These are phyloP conservation scores for Niveomyces coronatus DNA, from an alignment of 2,329 filamentous ascomycete genomes.

Conservation along the genomic window DNA sequence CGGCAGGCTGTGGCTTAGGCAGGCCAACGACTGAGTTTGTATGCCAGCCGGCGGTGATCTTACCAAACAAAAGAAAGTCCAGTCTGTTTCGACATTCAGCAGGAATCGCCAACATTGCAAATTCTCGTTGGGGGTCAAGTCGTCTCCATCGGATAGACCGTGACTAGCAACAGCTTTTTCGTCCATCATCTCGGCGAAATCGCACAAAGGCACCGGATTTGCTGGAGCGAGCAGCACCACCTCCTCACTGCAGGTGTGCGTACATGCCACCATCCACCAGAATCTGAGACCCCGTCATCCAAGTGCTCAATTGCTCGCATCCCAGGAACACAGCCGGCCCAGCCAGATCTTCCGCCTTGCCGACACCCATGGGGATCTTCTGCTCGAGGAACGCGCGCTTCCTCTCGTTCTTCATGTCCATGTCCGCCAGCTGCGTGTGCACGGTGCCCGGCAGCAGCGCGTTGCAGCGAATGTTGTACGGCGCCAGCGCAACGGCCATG, in stretches of 20 bases:
- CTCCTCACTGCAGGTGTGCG: slow-evolving; percentile 57
- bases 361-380: slow-evolving; percentile 24
- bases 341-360: slow-evolving; percentile 51
- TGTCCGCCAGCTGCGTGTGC: slow-evolving; percentile 26
- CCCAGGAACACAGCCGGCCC: slow-evolving; percentile 64
- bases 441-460: slow-evolving; percentile 60
- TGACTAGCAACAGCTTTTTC: background rate
- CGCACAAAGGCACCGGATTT: background rate
- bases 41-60: no score
- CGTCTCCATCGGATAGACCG: no score
- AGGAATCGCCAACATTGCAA: no score
- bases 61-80: no score
- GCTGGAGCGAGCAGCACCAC: no score
- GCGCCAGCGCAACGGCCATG: slow-evolving; percentile 55
- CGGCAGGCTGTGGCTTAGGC: no score
- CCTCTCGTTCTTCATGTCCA: slow-evolving; percentile 56
- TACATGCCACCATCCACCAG: slow-evolving; percentile 66
- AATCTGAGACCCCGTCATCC: slow-evolving; percentile 58
- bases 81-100: no score
- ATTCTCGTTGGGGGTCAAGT: no score
- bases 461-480: slow-evolving; percentile 55
- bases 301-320: slow-evolving; percentile 52
- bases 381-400: background rate
- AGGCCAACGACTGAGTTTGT: no score
- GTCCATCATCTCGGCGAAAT: background rate